These are phyloP conservation scores for Aspergillus cavernicola DNA, from an alignment of 495 filamentous ascomycete species.

Conservation along the genomic window DNA sequence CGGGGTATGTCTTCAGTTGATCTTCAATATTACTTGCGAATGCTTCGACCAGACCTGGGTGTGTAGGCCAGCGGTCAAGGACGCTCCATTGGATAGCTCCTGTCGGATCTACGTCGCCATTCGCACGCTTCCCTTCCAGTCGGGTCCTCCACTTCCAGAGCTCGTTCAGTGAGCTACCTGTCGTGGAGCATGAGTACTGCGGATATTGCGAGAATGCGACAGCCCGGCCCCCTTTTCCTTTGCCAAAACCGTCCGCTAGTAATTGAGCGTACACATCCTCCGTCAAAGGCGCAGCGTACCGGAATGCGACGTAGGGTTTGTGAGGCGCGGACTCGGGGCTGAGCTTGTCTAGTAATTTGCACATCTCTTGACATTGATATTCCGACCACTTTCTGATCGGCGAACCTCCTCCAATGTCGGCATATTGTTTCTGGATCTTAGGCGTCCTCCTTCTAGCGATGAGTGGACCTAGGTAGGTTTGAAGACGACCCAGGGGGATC, in stretches of 20 bases:
- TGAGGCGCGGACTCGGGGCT: constrained; percentile 94
- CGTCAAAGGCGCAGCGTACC: constrained; percentile 90
- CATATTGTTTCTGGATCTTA: constrained; percentile 93
- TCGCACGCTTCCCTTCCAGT: constrained; percentile 69
- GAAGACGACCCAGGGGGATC: constrained; percentile 91
- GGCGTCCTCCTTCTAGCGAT: constrained; percentile 85
- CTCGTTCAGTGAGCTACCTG: constrained; percentile 93
- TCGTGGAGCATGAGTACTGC: constrained; percentile 98
- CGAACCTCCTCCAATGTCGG: constrained; percentile 91
- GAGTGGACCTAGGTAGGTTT: constrained; percentile 83
- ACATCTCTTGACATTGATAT: constrained; percentile 88
- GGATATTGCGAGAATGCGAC: constrained; percentile 99
- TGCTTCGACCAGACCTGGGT: constrained; percentile 84
- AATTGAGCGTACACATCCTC: constrained; percentile 85
- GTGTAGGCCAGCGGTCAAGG: constrained; percentile 94
- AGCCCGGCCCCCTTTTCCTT: constrained; percentile 80
- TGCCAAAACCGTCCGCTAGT: constrained; percentile 83
- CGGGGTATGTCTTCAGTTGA: constrained; percentile 76
- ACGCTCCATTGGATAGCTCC: constrained; percentile 93
- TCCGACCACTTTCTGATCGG: constrained; percentile 98
- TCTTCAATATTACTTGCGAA: constrained; percentile 88
- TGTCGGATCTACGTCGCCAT: constrained; percentile 43
- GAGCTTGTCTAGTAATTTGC: constrained; percentile 86
- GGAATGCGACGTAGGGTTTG: constrained; percentile 98
- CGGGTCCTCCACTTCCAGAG: constrained; percentile 93